phyloP scores from a whole-genome alignment of 2,329 filamentous ascomycete species.

The Colletotrichum lentis region DNA sequence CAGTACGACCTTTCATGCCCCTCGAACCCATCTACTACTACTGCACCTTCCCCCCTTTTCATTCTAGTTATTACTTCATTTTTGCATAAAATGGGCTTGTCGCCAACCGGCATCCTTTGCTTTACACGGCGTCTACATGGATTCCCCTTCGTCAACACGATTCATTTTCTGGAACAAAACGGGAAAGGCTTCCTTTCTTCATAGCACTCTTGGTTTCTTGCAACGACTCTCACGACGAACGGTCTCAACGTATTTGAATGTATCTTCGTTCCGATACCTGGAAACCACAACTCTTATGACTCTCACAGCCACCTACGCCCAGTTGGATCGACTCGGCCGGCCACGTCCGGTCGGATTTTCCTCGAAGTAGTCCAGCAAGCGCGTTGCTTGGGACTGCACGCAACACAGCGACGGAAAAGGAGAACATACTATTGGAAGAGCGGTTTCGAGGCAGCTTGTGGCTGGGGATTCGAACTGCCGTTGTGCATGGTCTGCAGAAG shows the following conservation, averaged over 20 bases:
- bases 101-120: constrained; percentile 35
- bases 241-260: constrained; percentile 36
- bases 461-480: constrained; percentile 20
- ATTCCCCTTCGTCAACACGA: constrained; percentile 41
- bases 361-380: not conserved
- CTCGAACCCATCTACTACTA: constrained; percentile 14
- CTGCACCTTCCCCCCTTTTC: constrained; percentile 25
- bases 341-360: not conserved
- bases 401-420: constrained; percentile 16
- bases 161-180: constrained; percentile 44
- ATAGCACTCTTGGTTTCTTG: constrained; percentile 34
- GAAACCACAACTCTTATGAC: constrained; percentile 27
- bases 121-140: constrained; percentile 44
- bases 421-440: not conserved
- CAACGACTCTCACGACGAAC: constrained; percentile 39
- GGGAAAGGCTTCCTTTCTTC: constrained; percentile 39
- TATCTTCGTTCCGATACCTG: constrained; percentile 30
- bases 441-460: constrained; percentile 11
- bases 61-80: constrained; percentile 33
- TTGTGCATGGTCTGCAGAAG: not conserved
- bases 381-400: not conserved
- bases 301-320: constrained; percentile 14
- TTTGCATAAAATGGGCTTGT: constrained; percentile 38
- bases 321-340: not conserved
- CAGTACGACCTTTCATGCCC: constrained; percentile 27